Conservation (phyloP, 129 eudicot species). For the Centella asiatica region DNA sequence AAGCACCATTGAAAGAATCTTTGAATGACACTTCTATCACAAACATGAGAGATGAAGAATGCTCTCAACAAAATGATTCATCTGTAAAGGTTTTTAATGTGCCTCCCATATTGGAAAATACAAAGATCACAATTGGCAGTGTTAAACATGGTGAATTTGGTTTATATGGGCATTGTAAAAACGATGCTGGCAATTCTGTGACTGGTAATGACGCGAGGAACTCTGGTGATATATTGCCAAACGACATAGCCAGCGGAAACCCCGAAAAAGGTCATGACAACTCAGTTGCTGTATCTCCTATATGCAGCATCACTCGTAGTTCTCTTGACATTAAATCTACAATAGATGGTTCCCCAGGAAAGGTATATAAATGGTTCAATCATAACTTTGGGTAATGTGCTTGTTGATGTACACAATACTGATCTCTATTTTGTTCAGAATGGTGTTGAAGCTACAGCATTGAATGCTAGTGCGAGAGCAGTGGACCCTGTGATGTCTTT, state of each 20-base stretch:
- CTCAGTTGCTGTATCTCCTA: background rate
- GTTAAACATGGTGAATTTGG: background rate
- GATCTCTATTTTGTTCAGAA: background rate
- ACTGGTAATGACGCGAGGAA: constrained; percentile 4
- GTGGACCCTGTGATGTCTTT: background rate
- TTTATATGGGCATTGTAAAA: background rate
- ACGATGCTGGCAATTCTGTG: constrained; percentile 2
- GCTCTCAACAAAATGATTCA: background rate
- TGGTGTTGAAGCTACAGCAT: background rate
- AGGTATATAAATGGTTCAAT: constrained; percentile 18
- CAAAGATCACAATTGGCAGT: background rate
- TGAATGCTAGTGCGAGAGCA: background rate
- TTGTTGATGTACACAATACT: background rate
- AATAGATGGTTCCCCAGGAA: background rate
- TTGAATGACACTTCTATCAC: background rate
- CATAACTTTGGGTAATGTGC: background rate
- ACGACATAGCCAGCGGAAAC: background rate
- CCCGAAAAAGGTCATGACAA: constrained; percentile 7
- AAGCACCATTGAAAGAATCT: background rate
- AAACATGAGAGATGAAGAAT: constrained; percentile 2
- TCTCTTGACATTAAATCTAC: background rate
- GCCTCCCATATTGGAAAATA: background rate
- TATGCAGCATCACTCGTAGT: background rate
- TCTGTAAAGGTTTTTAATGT: background rate
- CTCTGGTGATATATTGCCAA: background rate